Base-by-base conservation (phyloP, 129 eudicot species). In the Flaveria sonorensis region DNA sequence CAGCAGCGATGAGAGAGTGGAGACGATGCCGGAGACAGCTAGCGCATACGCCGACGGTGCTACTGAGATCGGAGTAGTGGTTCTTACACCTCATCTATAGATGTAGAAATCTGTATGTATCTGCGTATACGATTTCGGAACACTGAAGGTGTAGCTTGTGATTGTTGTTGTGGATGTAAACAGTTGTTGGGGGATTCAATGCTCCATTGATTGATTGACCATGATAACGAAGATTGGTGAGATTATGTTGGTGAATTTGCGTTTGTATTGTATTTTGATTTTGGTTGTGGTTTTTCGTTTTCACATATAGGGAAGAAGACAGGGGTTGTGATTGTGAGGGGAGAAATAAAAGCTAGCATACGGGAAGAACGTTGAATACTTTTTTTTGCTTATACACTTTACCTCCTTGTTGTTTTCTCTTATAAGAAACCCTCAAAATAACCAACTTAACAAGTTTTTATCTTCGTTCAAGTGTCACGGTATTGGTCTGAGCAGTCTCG, bases 1-100 rank as follows among this genome's bases (percentile, higher is more conserved):
- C 90, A 3, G 85, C 89, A 6, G 85, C 86, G 71, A 89, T 75
- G 10, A 89, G 40, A 26, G 75, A 66, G 10, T 73, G 21, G 16
- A 92, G 80, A 10, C 95, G 92, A 61, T 92, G 88, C 0, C 88
- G 87, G 75, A 91, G 92, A 79, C 97, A 91, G 43, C 88, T 77
- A 28, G 92, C 90, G 81, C 97, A 91, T 18, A 91, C 95, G 66
- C 97, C 97, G 74, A 82, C 82, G 61, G 55, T 21, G 79, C 96
- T 85, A 26, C 89, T 91, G 56, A 74, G 79, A 82, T 91, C 97
- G 80, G 84, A 48, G 52, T 77, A 71, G 76, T 91, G 97, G 70
- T 87, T 88, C 82, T 79, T 85, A 66, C 97, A 91, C 94, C 88
- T 91, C 93, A 88, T 91, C 57, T 79, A 79, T 69, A 48, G 28